Evolutionary conservation across 1,139 yeast genomes (phyloP).

Genomic region (Hansenula sp.): DNA sequence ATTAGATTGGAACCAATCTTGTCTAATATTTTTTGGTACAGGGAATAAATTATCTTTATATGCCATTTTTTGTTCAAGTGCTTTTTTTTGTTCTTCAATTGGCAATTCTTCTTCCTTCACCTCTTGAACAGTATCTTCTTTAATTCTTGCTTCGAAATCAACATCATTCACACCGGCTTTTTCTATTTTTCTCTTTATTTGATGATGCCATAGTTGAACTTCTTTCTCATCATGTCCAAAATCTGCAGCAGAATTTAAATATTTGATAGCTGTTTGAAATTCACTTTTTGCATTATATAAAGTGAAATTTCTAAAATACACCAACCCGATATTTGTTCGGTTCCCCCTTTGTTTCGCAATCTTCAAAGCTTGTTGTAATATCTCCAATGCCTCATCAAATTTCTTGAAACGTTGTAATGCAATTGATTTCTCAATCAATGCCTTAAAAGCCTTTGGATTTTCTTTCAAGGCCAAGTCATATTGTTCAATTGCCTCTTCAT

Average conservation of each 20-base stretch:
- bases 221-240: constrained; percentile 32
- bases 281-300: constrained; percentile 44
- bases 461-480: constrained; percentile 30
- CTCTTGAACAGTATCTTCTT: neutral
- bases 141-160: constrained; percentile 7
- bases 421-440: constrained; percentile 51
- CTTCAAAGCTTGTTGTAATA: constrained; percentile 50
- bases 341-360: constrained; percentile 50
- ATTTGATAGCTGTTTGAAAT: constrained; percentile 41
- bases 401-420: constrained; percentile 51
- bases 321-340: constrained; percentile 48
- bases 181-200: constrained; percentile 35
- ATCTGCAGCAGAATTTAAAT: constrained; percentile 45
- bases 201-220: constrained; percentile 33
- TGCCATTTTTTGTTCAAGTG: constrained; percentile 16
- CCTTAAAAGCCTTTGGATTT: constrained; percentile 44
- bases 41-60: constrained; percentile 18
- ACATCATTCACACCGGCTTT: constrained; percentile 14
- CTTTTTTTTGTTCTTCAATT: constrained; percentile 10
- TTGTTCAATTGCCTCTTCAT: constrained; percentile 31
- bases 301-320: constrained; percentile 57
- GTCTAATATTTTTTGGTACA: constrained; percentile 40
- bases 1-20: constrained; percentile 77
- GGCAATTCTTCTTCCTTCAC: constrained; percentile 1
- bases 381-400: constrained; percentile 45